Conservation (phyloP, 345 rosid genomes). For the Carallia pectinifolia region DNA sequence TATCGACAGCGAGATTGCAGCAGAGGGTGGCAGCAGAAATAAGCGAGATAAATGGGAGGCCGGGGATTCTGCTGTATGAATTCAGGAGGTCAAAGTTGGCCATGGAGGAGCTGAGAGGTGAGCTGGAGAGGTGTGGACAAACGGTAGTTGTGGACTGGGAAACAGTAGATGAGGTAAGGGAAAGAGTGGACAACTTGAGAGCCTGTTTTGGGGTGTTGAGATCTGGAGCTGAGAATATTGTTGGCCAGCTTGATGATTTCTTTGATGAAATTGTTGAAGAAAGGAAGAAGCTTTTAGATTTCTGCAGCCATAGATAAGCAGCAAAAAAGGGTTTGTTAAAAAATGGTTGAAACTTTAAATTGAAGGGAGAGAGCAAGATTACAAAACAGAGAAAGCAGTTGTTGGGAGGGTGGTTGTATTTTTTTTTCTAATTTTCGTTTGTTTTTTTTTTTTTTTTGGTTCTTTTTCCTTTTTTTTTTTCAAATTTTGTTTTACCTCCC, state of each 20-base stretch:
- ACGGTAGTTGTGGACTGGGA: slow-evolving; percentile 33
- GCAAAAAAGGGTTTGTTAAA: neutral
- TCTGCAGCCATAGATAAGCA: slow-evolving; percentile 73
- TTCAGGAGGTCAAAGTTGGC: slow-evolving; percentile 61
- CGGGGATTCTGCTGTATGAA: slow-evolving; percentile 71
- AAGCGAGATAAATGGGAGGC: slow-evolving; percentile 41
- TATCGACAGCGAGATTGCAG: slow-evolving; percentile 68
- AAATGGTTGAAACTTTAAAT: neutral
- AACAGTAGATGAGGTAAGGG: slow-evolving; percentile 45
- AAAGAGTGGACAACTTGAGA: slow-evolving; percentile 63
- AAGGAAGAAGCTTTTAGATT: slow-evolving; percentile 89
- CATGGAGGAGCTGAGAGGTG: slow-evolving; percentile 73
- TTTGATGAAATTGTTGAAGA: slow-evolving; percentile 99
- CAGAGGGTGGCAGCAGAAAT: slow-evolving; percentile 70
- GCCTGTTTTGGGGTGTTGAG: slow-evolving; percentile 60
- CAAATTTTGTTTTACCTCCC: neutral
- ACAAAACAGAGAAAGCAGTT: slow-evolving; percentile 29
- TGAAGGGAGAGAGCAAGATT: slow-evolving; percentile 7
- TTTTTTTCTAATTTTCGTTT: neutral
- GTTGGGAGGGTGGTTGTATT: slow-evolving; percentile 28
- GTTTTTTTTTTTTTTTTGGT: neutral
- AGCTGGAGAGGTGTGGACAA: slow-evolving; percentile 49
- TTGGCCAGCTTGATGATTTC: slow-evolving; percentile 83
- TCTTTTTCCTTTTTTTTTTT: neutral
- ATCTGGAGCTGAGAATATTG: slow-evolving; percentile 70